Percentiles rank a stretch among this genome's conserved stretches.
Conservation (phyloP, 1,284 basidiomycete species). For the Psilocybe mexicana region DNA sequence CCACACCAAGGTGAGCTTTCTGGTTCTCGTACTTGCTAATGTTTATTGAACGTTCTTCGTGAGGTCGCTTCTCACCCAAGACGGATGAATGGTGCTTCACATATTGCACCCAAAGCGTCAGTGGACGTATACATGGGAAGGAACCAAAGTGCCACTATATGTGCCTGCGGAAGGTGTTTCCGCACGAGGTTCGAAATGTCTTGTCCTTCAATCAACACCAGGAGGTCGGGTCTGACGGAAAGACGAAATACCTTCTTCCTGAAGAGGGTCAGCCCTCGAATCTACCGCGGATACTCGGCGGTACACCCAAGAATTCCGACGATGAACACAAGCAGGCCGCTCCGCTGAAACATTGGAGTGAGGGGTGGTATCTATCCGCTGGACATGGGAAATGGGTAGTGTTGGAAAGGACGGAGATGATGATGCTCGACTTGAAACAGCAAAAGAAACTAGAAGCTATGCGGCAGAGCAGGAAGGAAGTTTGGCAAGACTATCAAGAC, state of each 20-base stretch:
- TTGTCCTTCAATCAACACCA: constrained; percentile 47
- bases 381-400: constrained; percentile 52
- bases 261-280: constrained; percentile 59
- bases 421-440: constrained; percentile 54
- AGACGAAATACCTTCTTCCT: constrained; percentile 57
- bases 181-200: constrained; percentile 67
- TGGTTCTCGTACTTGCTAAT: constrained; percentile 1
- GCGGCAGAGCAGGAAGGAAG: constrained; percentile 43
- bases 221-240: constrained; percentile 39
- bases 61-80: constrained; percentile 57
- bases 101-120: constrained; percentile 66
- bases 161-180: constrained; percentile 71
- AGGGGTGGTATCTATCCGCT: constrained; percentile 76
- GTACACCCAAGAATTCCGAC: constrained; percentile 33
- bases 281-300: constrained; percentile 43
- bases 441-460: constrained; percentile 45
- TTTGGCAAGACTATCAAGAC: constrained; percentile 52
- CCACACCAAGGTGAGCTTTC: constrained; percentile 42
- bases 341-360: constrained; percentile 57
- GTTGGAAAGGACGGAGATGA: constrained; percentile 56
- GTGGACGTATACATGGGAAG: constrained; percentile 53
- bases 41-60: constrained; percentile 9
- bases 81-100: constrained; percentile 75
- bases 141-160: constrained; percentile 66
- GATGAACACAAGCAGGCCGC: constrained; percentile 19